Evolutionary conservation across 805 yeast genomes (phyloP).

Genomic region (Kuraishia borneana): DNA sequence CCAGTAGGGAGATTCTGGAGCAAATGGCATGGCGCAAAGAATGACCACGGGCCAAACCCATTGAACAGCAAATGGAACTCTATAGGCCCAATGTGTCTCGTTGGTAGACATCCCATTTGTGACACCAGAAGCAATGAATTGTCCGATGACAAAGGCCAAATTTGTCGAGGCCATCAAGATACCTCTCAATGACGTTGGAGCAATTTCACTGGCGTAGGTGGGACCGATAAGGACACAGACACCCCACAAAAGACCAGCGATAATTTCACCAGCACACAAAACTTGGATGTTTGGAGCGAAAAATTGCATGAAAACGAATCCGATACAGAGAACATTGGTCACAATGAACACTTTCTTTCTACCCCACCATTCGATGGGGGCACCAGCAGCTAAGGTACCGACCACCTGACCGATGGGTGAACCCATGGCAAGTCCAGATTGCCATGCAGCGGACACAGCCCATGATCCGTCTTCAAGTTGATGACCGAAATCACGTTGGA

Average conservation of each 20-base stretch:
- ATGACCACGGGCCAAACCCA: slow-evolving; percentile 51
- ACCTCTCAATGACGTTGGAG: slow-evolving; percentile 39
- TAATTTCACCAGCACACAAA: slow-evolving; percentile 29
- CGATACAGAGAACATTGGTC: slow-evolving; percentile 15
- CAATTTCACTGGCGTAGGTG: slow-evolving; percentile 44
- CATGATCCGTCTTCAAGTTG: slow-evolving; percentile 13
- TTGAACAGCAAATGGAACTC: slow-evolving; percentile 46
- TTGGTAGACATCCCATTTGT: slow-evolving; percentile 13
- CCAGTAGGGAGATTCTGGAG: slow-evolving; percentile 56
- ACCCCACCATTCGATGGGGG: slow-evolving; percentile 28
- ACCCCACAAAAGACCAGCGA: slow-evolving; percentile 44
- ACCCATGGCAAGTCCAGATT: slow-evolving; percentile 23
- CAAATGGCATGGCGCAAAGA: slow-evolving; percentile 25
- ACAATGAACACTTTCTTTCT: slow-evolving; percentile 25
- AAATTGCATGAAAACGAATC: slow-evolving; percentile 26
- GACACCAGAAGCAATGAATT: slow-evolving; percentile 44
- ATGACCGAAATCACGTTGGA: slow-evolving; percentile 22
- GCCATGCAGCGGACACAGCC: slow-evolving; percentile 31
- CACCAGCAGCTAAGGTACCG: slow-evolving; percentile 20
- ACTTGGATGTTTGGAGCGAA: slow-evolving; percentile 24
- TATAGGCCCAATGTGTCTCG: slow-evolving; percentile 7
- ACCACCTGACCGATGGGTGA: slow-evolving; percentile 13
- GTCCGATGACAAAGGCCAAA: slow-evolving; percentile 47
- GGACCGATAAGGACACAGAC: slow-evolving; percentile 38
- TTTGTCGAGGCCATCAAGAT: slow-evolving; percentile 41